Percentiles rank a stretch among this genome's conserved stretches.
Conservation (phyloP, 805 yeast species). For the Lachancea fermentati region DNA sequence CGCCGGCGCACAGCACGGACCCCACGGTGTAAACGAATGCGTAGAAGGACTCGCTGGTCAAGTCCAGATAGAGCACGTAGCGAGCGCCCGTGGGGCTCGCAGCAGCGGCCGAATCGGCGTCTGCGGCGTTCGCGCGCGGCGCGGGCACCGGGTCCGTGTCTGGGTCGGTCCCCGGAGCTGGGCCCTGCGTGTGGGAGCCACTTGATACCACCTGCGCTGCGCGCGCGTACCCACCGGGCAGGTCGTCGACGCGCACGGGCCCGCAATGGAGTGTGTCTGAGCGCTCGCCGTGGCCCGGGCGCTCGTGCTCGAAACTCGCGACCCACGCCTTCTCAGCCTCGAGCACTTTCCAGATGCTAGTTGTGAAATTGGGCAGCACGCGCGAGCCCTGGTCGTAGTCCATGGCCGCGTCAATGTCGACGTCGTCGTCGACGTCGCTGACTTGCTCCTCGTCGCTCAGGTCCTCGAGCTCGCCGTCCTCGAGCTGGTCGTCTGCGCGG, state of each 20-base stretch:
- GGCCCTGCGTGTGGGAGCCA: conserved; percentile 11
- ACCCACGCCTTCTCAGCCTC: conserved; percentile 31
- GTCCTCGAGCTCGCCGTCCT: conserved; percentile 30
- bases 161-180: conserved; percentile 4
- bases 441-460: conserved; percentile 38
- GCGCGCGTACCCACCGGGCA: conserved; percentile 27
- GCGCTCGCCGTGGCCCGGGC: conserved; percentile 28
- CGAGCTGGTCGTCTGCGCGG: conserved; percentile 54
- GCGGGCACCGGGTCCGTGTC: conserved; percentile 9
- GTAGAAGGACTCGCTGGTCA: conserved; percentile 74
- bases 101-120: not conserved
- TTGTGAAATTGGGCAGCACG: conserved; percentile 30
- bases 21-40: conserved; percentile 90
- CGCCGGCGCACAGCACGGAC: conserved; percentile 74
- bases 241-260: conserved; percentile 11
- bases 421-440: conserved; percentile 33
- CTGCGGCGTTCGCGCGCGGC: not conserved
- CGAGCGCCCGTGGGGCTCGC: conserved; percentile 38
- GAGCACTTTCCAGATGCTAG: conserved; percentile 24
- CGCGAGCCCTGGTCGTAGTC: conserved; percentile 30
- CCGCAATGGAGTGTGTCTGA: not conserved
- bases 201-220: conserved; percentile 16
- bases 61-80: conserved; percentile 73
- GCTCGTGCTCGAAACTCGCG: conserved; percentile 17
- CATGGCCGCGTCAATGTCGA: conserved; percentile 28